Evolutionary conservation across 2,329 filamentous ascomycete genomes (phyloP).

Genomic region (Microsporum ferrugineum): DNA sequence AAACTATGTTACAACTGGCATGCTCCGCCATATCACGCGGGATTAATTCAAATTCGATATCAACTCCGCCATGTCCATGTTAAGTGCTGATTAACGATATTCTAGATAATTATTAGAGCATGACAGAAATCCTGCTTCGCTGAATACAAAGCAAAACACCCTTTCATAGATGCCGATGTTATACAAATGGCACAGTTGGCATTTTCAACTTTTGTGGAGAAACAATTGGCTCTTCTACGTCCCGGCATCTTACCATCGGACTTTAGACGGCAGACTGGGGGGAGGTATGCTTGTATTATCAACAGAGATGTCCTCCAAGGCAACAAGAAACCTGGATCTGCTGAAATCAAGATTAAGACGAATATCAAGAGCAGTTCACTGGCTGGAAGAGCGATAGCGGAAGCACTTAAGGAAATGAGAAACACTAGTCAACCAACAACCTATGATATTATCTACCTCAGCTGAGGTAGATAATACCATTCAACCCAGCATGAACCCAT

Average conservation of each 20-base stretch:
- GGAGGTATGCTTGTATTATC: constrained; percentile 44
- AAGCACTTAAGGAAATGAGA: constrained; percentile 33
- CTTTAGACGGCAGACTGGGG: constrained; percentile 39
- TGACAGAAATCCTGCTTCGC: constrained; percentile 67
- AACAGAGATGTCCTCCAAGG: constrained; percentile 45
- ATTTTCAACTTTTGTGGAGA: constrained; percentile 49
- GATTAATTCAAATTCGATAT: constrained; percentile 76
- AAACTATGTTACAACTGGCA: constrained; percentile 85
- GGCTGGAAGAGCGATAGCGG: constrained; percentile 33
- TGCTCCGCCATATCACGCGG: constrained; percentile 68
- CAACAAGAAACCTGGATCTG: constrained; percentile 52
- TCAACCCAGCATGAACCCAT: not conserved
- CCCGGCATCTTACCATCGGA: constrained; percentile 35
- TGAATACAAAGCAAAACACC: constrained; percentile 50
- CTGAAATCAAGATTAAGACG: constrained; percentile 83
- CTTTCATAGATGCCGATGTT: constrained; percentile 34
- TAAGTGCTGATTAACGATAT: not conserved
- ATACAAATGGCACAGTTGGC: constrained; percentile 40
- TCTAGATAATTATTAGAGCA: constrained; percentile 51
- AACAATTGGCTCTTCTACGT: constrained; percentile 51
- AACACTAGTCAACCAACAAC: constrained; percentile 18
- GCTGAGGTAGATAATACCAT: not conserved
- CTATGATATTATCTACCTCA: no score
- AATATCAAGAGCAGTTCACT: constrained; percentile 55
- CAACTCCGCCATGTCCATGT: constrained; percentile 70